Evolutionary conservation across 2,329 filamentous ascomycete species (phyloP).

Genomic region (Aspergillus clavatus): DNA sequence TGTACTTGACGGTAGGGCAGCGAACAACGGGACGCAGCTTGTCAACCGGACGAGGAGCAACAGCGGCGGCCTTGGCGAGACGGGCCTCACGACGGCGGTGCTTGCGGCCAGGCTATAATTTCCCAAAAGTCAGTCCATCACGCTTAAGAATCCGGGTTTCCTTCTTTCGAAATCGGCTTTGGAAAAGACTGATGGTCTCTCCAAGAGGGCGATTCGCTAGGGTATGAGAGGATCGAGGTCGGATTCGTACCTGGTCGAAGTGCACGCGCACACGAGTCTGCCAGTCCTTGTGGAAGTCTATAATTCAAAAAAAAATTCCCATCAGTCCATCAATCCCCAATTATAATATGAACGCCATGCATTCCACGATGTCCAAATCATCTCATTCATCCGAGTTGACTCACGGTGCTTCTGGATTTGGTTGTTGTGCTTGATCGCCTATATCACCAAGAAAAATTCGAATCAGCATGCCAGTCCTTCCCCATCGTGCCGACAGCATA

Average conservation of each 20-base stretch:
- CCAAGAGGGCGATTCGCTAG: slow-evolving; percentile 10
- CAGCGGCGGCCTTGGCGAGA: slow-evolving; percentile 87
- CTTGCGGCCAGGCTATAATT: slow-evolving; percentile 91
- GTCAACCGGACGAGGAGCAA: slow-evolving; percentile 96
- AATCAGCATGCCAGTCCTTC: slow-evolving; percentile 14
- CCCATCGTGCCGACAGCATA: slow-evolving; percentile 5
- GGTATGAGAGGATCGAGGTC: slow-evolving; percentile 8
- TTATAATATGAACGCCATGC: slow-evolving; percentile 17
- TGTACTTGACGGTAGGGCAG: slow-evolving; percentile 98
- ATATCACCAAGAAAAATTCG: slow-evolving; percentile 28
- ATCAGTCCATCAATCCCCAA: slow-evolving; percentile 22
- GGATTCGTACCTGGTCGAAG: slow-evolving; percentile 93
- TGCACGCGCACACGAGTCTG: slow-evolving; percentile 97
- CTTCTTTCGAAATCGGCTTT: background rate
- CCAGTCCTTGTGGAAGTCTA: slow-evolving; percentile 99
- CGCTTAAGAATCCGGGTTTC: background rate
- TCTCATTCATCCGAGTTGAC: slow-evolving; percentile 30
- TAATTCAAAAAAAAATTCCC: slow-evolving; percentile 20
- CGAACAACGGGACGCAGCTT: slow-evolving; percentile 92
- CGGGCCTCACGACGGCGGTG: slow-evolving; percentile 84
- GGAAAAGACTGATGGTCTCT: slow-evolving; percentile 11
- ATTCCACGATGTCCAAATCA: slow-evolving; percentile 9
- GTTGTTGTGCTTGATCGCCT: slow-evolving; percentile 99
- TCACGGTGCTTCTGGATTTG: slow-evolving; percentile 93
- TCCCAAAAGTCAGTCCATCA: slow-evolving; percentile 31